These are phyloP conservation scores for Aureobasidium sp. DNA, from an alignment of 2,329 filamentous ascomycete species.

Conservation along the genomic window DNA sequence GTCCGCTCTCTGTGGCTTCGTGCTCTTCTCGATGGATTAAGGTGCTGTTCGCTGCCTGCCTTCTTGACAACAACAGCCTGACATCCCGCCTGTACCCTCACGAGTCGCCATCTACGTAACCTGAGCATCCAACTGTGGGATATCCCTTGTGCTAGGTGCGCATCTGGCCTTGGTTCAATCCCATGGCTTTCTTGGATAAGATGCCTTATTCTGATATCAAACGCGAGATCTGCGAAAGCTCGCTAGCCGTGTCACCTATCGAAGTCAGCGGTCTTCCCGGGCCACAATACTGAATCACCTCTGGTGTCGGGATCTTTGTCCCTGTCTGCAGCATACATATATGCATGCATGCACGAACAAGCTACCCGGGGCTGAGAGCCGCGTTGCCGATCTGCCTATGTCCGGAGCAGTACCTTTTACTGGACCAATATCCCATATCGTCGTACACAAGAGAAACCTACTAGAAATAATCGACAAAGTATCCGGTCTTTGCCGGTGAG, in stretches of 20 bases:
- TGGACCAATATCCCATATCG: background rate
- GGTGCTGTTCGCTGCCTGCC: background rate
- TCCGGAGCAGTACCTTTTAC: background rate
- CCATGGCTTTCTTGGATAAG: background rate
- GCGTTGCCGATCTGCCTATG: background rate
- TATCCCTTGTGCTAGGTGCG: background rate
- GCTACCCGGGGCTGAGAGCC: background rate
- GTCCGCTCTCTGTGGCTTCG: background rate
- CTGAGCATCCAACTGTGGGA: background rate
- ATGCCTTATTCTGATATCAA: background rate
- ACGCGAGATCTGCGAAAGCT: background rate
- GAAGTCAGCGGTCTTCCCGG: background rate
- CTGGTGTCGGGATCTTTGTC: background rate
- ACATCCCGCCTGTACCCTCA: background rate
- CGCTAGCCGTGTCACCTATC: background rate
- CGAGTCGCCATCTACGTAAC: background rate
- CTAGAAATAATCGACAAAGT: background rate
- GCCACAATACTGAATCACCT: too few species aligned
- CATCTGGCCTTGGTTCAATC: background rate
- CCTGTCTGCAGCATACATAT: background rate
- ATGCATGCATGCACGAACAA: background rate
- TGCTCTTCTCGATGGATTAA: constrained; percentile 3
- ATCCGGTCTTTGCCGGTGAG: background rate
- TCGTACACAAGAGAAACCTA: background rate
- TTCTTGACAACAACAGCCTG: background rate